Base-by-base conservation (phyloP, 768 basidiomycete species). In the Boletus reticuloceps region DNA sequence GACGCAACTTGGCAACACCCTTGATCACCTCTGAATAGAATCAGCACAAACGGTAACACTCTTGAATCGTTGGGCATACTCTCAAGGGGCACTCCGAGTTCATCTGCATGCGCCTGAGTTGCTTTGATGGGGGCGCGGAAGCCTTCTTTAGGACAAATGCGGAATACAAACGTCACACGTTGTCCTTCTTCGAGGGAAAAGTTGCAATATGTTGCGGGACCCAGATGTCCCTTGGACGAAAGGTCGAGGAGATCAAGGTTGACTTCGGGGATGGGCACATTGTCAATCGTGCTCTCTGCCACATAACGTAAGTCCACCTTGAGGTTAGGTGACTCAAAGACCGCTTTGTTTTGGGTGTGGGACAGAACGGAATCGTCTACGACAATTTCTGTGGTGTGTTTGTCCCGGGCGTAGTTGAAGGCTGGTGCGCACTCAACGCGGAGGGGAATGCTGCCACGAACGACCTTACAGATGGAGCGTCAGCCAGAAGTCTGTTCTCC, bases 401-500 rank as follows among this genome's bases (percentile, higher is more conserved):
- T 47, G 46, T 85, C 80, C 13, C 89, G 80, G 1, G 93, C 94
- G 64, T 99, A 99, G 71, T 97, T 88, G 83, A 99, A 99, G 0
- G 94, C 96, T 0, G 96, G 96, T 0, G 92, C 93, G 63, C 92
- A 94, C 74, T 98, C 91, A 71, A 98, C 80, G 54, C 83, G 79
- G 50, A 96, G 77, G 0, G 91, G 86, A 32, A 97, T 75, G 8
- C 68, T 79, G 1, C 96, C 96, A 17, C 96, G 88, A 60, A 98
- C 83, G 55, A 91, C 88, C 77, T 89, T 31, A 42, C 0, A 12
- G 43, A 48, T 11, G 41, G n/a, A 37, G 27, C 8, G 14, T 48
- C 4, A 56, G 9, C 10, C 3, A 37, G 12, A 31, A 43, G 10
- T 20, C 17, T 10, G 6, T 12, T 32, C 16, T 13, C 8, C 22